phyloP scores from a whole-genome alignment of 2,329 filamentous ascomycete genomes.

The Bimuria novae-zelandiae region DNA sequence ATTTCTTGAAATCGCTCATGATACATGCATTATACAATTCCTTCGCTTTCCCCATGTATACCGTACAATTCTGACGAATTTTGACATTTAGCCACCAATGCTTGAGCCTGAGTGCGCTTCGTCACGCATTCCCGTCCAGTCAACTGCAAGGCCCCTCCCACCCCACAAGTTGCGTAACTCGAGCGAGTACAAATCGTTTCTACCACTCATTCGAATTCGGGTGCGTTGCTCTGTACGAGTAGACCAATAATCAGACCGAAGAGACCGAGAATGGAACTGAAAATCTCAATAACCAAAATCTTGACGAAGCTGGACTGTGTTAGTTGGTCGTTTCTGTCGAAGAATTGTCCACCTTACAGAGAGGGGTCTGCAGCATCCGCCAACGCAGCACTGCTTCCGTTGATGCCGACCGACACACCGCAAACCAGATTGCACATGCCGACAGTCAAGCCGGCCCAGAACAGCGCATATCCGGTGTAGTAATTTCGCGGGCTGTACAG shows the following conservation, averaged over 20 bases:
- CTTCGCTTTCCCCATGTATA: slow-evolving; percentile 33
- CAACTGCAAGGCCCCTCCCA: neutral
- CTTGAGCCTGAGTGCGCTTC: slow-evolving; percentile 14
- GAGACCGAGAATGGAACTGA: slow-evolving; percentile 94
- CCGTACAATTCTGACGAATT: slow-evolving; percentile 25
- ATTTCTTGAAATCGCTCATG: slow-evolving; percentile 35
- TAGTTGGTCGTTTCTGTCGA: slow-evolving; percentile 1
- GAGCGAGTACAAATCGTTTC: no score
- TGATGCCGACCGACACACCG: slow-evolving; percentile 95
- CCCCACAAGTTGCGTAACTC: neutral
- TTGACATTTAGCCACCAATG: slow-evolving; percentile 15
- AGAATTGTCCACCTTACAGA: slow-evolving; percentile 64
- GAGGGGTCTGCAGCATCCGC: slow-evolving; percentile 92
- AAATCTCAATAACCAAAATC: slow-evolving; percentile 98
- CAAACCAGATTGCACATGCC: slow-evolving; percentile 96
- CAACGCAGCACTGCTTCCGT: slow-evolving; percentile 92
- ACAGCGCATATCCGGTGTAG: slow-evolving; percentile 93
- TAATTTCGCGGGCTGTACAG: slow-evolving; percentile 78
- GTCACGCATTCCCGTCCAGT: slow-evolving; percentile 8
- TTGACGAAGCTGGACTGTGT: slow-evolving; percentile 79
- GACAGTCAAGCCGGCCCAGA: slow-evolving; percentile 94
- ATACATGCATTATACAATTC: slow-evolving; percentile 47
- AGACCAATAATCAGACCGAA: slow-evolving; percentile 96
- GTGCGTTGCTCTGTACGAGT: slow-evolving; percentile 81
- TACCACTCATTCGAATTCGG: slow-evolving; percentile 65